These are phyloP conservation scores for Flueggea neowawraea DNA, from an alignment of 441 rosid species.

Conservation along the genomic window DNA sequence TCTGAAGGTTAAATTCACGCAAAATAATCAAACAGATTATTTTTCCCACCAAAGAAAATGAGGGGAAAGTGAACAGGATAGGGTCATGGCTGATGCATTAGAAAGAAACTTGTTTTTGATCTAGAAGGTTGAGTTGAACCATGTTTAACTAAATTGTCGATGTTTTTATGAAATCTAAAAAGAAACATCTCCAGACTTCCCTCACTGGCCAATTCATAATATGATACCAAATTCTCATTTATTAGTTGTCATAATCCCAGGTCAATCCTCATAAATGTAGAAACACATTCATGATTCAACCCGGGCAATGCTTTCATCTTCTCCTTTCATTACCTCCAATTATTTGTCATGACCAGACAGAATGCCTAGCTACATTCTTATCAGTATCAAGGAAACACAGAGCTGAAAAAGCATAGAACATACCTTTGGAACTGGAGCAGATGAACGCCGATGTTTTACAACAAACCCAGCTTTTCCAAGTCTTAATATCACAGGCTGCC, in stretches of 20 bases:
- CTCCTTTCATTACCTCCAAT: too few relatives aligned
- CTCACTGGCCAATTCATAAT: not conserved
- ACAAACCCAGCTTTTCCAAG: slow-evolving; percentile 66
- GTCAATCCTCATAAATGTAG: not conserved
- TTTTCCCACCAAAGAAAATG: not conserved
- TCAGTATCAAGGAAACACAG: not conserved
- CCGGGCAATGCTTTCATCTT: not conserved
- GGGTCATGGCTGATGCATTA: too few relatives aligned
- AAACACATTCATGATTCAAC: not conserved
- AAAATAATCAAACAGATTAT: not conserved
- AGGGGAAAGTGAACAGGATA: too few relatives aligned
- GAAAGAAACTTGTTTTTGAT: too few relatives aligned
- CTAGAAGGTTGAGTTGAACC: too few relatives aligned
- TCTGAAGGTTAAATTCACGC: slow-evolving; percentile 4
- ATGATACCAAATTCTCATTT: not conserved
- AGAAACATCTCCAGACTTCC: not conserved
- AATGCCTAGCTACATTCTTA: not conserved
- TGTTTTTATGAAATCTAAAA: not conserved
- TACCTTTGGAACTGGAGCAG: slow-evolving; percentile 95
- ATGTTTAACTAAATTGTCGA: not conserved
- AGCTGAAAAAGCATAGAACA: not conserved
- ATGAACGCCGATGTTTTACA: slow-evolving; percentile 66
- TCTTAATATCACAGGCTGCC: slow-evolving; percentile 65
- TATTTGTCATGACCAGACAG: too few relatives aligned
- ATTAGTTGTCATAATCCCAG: too few relatives aligned